Base-by-base conservation (phyloP, 352 stramenopile species). In the Pythium monospermum region DNA sequence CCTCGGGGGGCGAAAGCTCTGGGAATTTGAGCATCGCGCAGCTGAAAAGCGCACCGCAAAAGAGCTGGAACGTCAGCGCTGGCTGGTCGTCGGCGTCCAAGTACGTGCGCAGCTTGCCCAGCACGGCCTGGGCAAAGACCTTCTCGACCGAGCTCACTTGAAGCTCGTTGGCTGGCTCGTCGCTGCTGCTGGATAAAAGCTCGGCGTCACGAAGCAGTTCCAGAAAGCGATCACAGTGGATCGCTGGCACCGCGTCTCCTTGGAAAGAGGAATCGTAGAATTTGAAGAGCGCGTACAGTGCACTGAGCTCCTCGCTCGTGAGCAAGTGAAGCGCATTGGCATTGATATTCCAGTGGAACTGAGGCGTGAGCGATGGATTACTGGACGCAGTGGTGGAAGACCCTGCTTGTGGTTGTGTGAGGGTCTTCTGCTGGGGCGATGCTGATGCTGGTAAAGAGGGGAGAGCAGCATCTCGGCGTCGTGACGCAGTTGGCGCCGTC, bases 271-370 rank as follows among this genome's bases (percentile, higher is more conserved):
- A 84, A 38, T 84, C 70, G 54, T 84, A 87, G 45, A 87, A 83
- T 12, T 60, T 53, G 53, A 84, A 84, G 21, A 84, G 28, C 11
- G 61, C 47, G 33, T 87, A 79, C n/a, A 83, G 61, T 32, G 72
- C 49, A 19, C 57, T 41, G 5, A 74, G 38, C 18, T 84, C 68
- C 4, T 39, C 18, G 8, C 49, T 18, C 3, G 50, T 53, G 22
- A 84, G 49, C 15, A 44, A 53, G 30, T 67, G 41, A 3, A 75
- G 32, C 10, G 68, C 70, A 3, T 26, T 62, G 6, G 61, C 53
- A 48, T 84, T 84, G 4, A 84, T 51, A 41, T 78, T 81, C 73
- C 73, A 84, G 43, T 84, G 73, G 44, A 77, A 73, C 13, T 73
- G 67, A 6, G 69, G 67, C 5, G 67, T 70, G 19, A 69, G 45